phyloP scores from a whole-genome alignment of 495 filamentous ascomycete species.

The Xeromyces bisporus region DNA sequence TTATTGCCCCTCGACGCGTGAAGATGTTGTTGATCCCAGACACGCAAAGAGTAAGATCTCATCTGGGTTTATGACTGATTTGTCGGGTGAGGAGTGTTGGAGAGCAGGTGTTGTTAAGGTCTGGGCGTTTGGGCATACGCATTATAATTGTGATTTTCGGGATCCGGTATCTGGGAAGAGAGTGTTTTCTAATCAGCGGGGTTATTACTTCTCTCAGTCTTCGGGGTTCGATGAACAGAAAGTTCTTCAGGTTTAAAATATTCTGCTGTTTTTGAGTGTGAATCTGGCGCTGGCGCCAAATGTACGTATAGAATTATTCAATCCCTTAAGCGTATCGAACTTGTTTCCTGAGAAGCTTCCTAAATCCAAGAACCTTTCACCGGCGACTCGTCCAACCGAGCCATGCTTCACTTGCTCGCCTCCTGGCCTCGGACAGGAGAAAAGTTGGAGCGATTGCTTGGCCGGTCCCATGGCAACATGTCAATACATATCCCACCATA shows the following conservation, averaged over 20 bases:
- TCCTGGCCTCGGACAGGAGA: no score
- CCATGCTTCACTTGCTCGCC: no score
- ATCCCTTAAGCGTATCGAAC: no score
- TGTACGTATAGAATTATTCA: no score
- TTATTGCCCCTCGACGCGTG: conserved; percentile 20
- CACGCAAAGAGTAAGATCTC: conserved; percentile 18
- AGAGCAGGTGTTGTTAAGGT: conserved; percentile 18
- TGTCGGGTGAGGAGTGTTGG: conserved; percentile 27
- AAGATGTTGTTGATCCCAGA: conserved; percentile 14
- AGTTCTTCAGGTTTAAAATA: neutral
- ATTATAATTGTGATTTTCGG: conserved; percentile 32
- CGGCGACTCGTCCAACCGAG: no score
- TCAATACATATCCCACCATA: no score
- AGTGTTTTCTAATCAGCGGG: conserved; percentile 15
- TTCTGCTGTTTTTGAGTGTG: no score
- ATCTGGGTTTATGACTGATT: conserved; percentile 27
- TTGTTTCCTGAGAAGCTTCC: no score
- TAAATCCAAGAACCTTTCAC: no score
- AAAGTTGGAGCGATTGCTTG: no score
- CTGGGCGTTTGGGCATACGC: conserved; percentile 38
- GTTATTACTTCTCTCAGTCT: conserved; percentile 15
- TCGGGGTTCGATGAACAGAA: conserved; percentile 7
- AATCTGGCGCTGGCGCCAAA: no score
- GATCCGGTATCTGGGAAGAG: conserved; percentile 9
- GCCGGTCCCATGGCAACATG: no score